These are phyloP conservation scores for Citrus maxima DNA, from an alignment of 345 rosid species.

Conservation along the genomic window DNA sequence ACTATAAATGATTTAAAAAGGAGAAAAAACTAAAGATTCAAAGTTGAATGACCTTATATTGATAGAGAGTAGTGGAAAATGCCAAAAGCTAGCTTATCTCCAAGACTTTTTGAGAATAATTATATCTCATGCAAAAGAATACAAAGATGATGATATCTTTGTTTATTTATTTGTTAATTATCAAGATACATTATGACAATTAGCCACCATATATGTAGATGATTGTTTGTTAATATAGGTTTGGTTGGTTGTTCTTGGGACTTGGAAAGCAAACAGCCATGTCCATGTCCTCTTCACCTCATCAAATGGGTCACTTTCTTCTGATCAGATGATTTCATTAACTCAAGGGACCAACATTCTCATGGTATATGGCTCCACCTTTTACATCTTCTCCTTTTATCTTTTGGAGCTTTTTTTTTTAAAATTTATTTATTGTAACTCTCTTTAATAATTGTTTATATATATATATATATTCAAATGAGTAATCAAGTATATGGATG, in stretches of 20 bases:
- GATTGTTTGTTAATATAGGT: neutral
- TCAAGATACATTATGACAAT: neutral
- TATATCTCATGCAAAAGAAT: neutral
- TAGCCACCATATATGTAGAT: neutral
- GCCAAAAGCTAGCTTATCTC: neutral
- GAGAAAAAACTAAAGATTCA: neutral
- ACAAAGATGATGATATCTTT: neutral
- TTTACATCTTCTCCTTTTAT: neutral
- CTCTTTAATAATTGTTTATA: neutral
- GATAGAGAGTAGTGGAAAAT: constrained; percentile 1
- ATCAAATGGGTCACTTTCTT: constrained; percentile 32
- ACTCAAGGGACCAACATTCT: constrained; percentile 43
- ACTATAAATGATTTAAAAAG: no score
- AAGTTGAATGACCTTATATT: neutral
- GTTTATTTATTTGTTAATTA: neutral
- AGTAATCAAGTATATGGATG: neutral
- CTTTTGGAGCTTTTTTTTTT: neutral
- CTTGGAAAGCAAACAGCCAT: constrained; percentile 17
- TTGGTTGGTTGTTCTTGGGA: constrained; percentile 20
- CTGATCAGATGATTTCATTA: constrained; percentile 26
- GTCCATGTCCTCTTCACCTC: constrained; percentile 18
- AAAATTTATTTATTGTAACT: neutral
- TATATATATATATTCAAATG: neutral
- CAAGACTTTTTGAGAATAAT: neutral
- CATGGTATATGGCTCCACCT: constrained; percentile 35